These are phyloP conservation scores for Rhynchosporium agropyri DNA, from an alignment of 2,329 filamentous ascomycete species.

Conservation along the genomic window DNA sequence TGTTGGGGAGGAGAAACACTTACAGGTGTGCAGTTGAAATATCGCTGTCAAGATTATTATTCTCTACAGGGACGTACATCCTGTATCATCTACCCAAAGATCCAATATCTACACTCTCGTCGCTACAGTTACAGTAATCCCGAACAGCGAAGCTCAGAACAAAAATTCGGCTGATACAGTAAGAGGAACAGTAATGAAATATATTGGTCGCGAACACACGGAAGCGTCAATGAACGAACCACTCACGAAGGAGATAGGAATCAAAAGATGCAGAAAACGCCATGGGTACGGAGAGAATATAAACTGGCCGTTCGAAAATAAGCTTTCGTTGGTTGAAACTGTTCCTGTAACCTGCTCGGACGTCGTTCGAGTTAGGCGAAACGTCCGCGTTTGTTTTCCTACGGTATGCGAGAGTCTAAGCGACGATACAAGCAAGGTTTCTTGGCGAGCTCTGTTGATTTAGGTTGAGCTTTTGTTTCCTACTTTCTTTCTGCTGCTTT, in stretches of 20 bases:
- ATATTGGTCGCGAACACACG: not conserved
- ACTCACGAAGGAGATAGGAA: slow-evolving; percentile 6
- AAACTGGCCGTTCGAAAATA: not conserved
- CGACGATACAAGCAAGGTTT: not conserved
- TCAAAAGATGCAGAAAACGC: not conserved
- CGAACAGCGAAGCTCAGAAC: too few species aligned
- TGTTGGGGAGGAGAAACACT: not conserved
- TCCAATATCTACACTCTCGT: too few species aligned
- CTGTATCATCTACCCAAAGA: not conserved
- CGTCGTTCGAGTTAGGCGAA: not conserved
- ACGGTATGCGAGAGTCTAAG: not conserved
- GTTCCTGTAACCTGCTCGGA: slow-evolving; percentile 17
- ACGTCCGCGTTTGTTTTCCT: not conserved
- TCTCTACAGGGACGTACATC: slow-evolving; percentile 13
- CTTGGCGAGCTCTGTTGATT: not conserved
- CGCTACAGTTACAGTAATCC: too few species aligned
- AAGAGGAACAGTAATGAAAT: too few species aligned
- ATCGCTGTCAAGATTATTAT: slow-evolving; percentile 2
- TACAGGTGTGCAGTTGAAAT: not conserved
- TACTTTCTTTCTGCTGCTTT: not conserved
- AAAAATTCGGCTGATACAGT: too few species aligned
- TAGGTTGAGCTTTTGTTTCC: not conserved
- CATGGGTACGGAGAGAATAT: not conserved
- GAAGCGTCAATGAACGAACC: not conserved
- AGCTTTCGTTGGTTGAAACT: slow-evolving; percentile 14